These are phyloP conservation scores for Xylariaceae sp. DNA, from an alignment of 2,329 filamentous ascomycete species.

Conservation along the genomic window DNA sequence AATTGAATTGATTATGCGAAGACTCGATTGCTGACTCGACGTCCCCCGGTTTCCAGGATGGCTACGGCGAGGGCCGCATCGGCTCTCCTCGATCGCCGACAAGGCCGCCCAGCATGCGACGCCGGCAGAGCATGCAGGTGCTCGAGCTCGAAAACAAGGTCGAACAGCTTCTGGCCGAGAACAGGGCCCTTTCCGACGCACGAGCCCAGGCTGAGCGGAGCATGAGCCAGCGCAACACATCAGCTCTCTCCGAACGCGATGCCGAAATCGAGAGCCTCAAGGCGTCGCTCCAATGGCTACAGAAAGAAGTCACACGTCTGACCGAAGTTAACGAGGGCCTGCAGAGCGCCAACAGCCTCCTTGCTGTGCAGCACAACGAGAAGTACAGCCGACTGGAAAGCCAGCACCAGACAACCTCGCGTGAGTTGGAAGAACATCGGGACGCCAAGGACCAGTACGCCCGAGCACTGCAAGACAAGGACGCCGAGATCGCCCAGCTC, in stretches of 20 bases:
- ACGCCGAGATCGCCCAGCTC: constrained; percentile 74
- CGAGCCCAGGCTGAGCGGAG: constrained; percentile 63
- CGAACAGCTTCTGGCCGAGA: constrained; percentile 81
- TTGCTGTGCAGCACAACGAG: constrained; percentile 69
- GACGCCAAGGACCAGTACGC: constrained; percentile 57
- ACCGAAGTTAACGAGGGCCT: constrained; percentile 79
- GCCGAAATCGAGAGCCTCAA: constrained; percentile 79
- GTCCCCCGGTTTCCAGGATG: constrained; percentile 58
- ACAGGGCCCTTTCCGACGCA: constrained; percentile 70
- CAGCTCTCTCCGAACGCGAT: constrained; percentile 73
- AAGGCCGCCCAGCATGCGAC: constrained; percentile 90
- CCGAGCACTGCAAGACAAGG: constrained; percentile 69
- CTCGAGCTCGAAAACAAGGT: constrained; percentile 84
- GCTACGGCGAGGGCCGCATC: constrained; percentile 81
- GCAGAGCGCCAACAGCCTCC: constrained; percentile 67
- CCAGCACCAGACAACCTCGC: constrained; percentile 59
- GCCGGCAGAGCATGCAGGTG: constrained; percentile 94
- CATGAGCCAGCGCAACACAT: constrained; percentile 60
- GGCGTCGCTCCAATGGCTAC: constrained; percentile 71
- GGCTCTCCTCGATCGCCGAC: constrained; percentile 88
- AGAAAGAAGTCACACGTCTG: constrained; percentile 74
- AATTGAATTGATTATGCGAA: constrained; percentile 4
- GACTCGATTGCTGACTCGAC: background rate
- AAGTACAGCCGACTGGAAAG: constrained; percentile 63
- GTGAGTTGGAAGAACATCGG: constrained; percentile 65